Evolutionary conservation across 2,329 filamentous ascomycete species (phyloP), one percentile per base, ranked within the genome.

Genomic region (Cytospora mali): DNA sequence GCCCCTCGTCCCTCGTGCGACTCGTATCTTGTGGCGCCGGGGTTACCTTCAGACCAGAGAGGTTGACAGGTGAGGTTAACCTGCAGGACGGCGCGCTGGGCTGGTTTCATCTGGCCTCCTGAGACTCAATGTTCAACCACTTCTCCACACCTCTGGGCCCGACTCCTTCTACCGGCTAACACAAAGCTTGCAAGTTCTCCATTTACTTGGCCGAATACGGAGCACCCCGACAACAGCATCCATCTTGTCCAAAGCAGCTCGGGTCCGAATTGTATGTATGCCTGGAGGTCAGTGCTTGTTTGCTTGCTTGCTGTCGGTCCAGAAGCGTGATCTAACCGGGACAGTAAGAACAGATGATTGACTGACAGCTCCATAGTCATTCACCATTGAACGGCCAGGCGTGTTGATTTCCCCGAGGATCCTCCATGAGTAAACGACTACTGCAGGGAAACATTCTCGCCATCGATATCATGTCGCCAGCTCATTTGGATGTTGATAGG

Each of bases 101-200:
- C 60, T 50, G 53, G 63, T 65, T 60, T 65, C 63, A 63, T 62
- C 63, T 62, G 60, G 62, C 56, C 51, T 55, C 46, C 51, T 52
- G 55, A 35, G 28, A 35, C 55, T 62, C 55, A 25, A 58, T n/a
- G 42, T 27, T 25, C 57, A 35, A n/a, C 10, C 39, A n/a, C 50
- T 48, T 33, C 33, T 14, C 50, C 14, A 33, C 50, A 60, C 18
- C 50, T 33, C 50, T 60, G 33, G 29, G 49, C 27, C n/a, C n/a
- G 21, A 46, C 11, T 11, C 42, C 7, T 46, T 23, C 42, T 46
- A 46, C 42, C 6, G 10, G 18, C 10, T 5, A 11, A 23, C 21
- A 46, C n/a, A 46, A 4, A 13, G 9, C 7, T 46, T 46, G n/a
- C n/a, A 21, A 9, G 6, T 11, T 46, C 9, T 5, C 42, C 42